These are phyloP conservation scores for Neopestalotiopsis sp. DNA, from an alignment of 2,329 filamentous ascomycete species.

Conservation along the genomic window DNA sequence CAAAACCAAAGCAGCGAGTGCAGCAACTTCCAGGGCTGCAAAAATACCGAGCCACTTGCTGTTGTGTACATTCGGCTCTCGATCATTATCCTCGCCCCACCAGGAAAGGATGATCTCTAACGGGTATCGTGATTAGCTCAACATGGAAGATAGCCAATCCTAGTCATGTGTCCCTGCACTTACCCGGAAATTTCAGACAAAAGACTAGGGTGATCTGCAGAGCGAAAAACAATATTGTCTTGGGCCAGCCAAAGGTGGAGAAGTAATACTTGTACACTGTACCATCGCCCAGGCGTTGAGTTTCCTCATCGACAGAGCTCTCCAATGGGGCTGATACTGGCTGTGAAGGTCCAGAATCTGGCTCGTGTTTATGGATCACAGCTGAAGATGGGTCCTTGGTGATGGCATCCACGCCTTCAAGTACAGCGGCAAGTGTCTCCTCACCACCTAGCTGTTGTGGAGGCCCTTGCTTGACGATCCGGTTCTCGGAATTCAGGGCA, in stretches of 20 bases:
- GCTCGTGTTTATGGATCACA: not conserved
- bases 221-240: slow-evolving; percentile 19
- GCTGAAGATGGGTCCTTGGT: not conserved
- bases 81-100: slow-evolving; percentile 20
- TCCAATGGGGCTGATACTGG: not conserved
- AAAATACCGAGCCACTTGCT: slow-evolving; percentile 19
- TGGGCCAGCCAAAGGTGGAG: slow-evolving; percentile 16
- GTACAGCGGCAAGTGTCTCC: not conserved
- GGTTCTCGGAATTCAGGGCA: slow-evolving; percentile 31
- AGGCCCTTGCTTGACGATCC: slow-evolving; percentile 35
- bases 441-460: not conserved
- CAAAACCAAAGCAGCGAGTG: slow-evolving; percentile 10
- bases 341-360: not conserved
- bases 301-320: slow-evolving; percentile 16
- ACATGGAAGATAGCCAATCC: not conserved
- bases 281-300: slow-evolving; percentile 19
- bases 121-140: not conserved
- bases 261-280: slow-evolving; percentile 23
- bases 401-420: not conserved
- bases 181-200: slow-evolving; percentile 20
- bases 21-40: slow-evolving; percentile 15
- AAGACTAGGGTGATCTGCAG: slow-evolving; percentile 16
- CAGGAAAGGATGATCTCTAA: slow-evolving; percentile 20
- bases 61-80: slow-evolving; percentile 13
- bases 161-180: not conserved